A percentile compares a stretch with the other conserved stretches of the same genome.
These are phyloP conservation scores for Arctium lappa DNA, from an alignment of 129 eudicot species.

Conservation along the genomic window DNA sequence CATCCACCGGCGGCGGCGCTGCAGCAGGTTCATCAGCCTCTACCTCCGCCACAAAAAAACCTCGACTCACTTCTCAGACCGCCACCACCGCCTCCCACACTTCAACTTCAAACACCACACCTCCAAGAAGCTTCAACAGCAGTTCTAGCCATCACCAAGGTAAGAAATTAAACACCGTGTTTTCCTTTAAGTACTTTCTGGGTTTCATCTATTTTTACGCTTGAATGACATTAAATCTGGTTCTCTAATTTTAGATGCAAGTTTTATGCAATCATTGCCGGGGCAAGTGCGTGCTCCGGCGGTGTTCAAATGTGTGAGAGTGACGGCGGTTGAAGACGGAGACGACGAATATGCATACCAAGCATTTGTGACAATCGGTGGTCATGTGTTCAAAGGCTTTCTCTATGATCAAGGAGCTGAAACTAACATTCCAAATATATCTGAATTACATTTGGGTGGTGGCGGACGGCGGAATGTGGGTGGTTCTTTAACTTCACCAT, in stretches of 20 bases:
- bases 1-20: slow-evolving; percentile 25
- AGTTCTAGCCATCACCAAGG: slow-evolving; percentile 90
- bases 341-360: slow-evolving; percentile 90
- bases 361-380: slow-evolving; percentile 76
- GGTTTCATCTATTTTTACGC: background rate
- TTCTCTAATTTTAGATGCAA: slow-evolving; percentile 41
- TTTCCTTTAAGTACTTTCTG: background rate
- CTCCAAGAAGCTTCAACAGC: slow-evolving; percentile 79
- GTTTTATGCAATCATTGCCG: slow-evolving; percentile 71
- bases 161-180: slow-evolving; percentile 1
- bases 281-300: slow-evolving; percentile 88
- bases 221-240: background rate
- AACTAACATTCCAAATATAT: slow-evolving; percentile 50
- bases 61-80: slow-evolving; percentile 52
- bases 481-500: slow-evolving; percentile 31
- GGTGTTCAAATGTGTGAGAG: slow-evolving; percentile 82
- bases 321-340: slow-evolving; percentile 88
- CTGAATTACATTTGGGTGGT: slow-evolving; percentile 78
- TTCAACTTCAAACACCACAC: slow-evolving; percentile 80
- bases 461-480: slow-evolving; percentile 44
- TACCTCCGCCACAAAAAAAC: slow-evolving; percentile 73
- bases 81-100: slow-evolving; percentile 83
- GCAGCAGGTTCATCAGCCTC: slow-evolving; percentile 65
- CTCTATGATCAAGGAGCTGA: slow-evolving; percentile 85
- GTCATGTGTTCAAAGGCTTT: slow-evolving; percentile 89